Evolutionary conservation across 805 yeast species (phyloP).

Genomic region (Blastobotrys muscicola): DNA sequence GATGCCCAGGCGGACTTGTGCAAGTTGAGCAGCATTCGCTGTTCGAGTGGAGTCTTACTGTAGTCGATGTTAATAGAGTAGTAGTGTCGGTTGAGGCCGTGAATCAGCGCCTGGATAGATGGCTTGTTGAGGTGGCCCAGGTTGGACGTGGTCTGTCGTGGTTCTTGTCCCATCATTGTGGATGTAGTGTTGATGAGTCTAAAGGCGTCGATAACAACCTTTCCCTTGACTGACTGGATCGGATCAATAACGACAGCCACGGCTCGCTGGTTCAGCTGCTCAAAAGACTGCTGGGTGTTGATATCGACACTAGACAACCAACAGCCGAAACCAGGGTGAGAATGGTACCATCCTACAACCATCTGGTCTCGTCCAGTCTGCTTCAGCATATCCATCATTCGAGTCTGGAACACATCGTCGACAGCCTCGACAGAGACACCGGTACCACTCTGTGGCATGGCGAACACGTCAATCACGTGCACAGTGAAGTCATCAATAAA

Average conservation of each 20-base stretch:
- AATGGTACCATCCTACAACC: slow-evolving; percentile 99
- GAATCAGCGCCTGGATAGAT: slow-evolving; percentile 91
- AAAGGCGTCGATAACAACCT: slow-evolving; percentile 97
- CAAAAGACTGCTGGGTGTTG: slow-evolving; percentile 95
- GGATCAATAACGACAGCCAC: slow-evolving; percentile 99
- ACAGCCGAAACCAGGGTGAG: slow-evolving; percentile 96
- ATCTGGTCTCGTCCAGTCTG: slow-evolving; percentile 99
- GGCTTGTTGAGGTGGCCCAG: slow-evolving; percentile 94
- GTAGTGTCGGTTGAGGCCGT: slow-evolving; percentile 93
- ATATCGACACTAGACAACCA: slow-evolving; percentile 97
- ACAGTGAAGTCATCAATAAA: slow-evolving; percentile 96
- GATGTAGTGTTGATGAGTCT: slow-evolving; percentile 83
- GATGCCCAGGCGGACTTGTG: slow-evolving; percentile 96
- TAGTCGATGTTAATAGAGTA: slow-evolving; percentile 93
- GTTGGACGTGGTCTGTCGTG: slow-evolving; percentile 94
- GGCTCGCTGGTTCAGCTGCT: slow-evolving; percentile 88
- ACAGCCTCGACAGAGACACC: slow-evolving; percentile 99
- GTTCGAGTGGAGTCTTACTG: slow-evolving; percentile 84
- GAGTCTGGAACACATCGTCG: slow-evolving; percentile 96
- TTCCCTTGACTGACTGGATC: slow-evolving; percentile 96
- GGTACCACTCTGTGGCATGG: slow-evolving; percentile 95
- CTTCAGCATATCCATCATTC: slow-evolving; percentile 98
- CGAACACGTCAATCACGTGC: slow-evolving; percentile 95
- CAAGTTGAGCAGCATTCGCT: slow-evolving; percentile 84
- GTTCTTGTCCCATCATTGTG: slow-evolving; percentile 93